Conservation (phyloP, 768 basidiomycete species). For the Kwoniella europaea region DNA sequence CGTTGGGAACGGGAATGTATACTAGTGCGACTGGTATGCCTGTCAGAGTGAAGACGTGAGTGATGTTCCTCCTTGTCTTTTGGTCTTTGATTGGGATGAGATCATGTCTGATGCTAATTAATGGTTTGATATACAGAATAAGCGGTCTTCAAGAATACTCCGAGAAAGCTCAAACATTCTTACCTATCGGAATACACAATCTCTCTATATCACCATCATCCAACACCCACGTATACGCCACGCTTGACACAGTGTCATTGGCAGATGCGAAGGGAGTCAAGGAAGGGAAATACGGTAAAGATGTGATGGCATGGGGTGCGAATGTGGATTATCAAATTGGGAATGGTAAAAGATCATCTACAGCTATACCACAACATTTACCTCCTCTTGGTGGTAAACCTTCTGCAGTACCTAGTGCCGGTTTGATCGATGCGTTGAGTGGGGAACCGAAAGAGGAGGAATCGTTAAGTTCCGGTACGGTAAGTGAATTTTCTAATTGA, state of each 20-base stretch:
- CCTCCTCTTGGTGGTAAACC: conserved; percentile 46
- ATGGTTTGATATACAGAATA: conserved; percentile 57
- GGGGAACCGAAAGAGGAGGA: conserved; percentile 30
- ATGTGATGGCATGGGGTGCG: conserved; percentile 58
- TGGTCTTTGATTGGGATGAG: too few species aligned
- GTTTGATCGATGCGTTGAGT: conserved; percentile 15
- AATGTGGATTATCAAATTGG: conserved; percentile 59
- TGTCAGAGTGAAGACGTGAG: conserved; percentile 69
- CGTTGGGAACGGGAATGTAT: conserved; percentile 62
- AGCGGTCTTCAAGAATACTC: conserved; percentile 84
- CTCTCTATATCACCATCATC: conserved; percentile 64
- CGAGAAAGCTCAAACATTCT: conserved; percentile 67
- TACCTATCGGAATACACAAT: conserved; percentile 68
- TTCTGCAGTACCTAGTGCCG: neutral
- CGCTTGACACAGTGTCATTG: conserved; percentile 68
- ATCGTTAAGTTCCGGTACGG: conserved; percentile 50
- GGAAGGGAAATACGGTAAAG: conserved; percentile 54
- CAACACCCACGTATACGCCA: conserved; percentile 75
- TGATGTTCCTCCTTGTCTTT: neutral
- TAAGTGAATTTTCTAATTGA: conserved; percentile 6
- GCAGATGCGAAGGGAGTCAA: conserved; percentile 58
- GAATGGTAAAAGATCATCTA: conserved; percentile 59
- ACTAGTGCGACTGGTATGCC: conserved; percentile 75
- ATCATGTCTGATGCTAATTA: too few species aligned
- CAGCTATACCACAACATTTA: conserved; percentile 60